A percentile compares a stretch with the other conserved stretches of the same genome.
These are phyloP conservation scores for Cladosporium sphaerospermum DNA, from an alignment of 2,329 filamentous ascomycete species.

Conservation along the genomic window DNA sequence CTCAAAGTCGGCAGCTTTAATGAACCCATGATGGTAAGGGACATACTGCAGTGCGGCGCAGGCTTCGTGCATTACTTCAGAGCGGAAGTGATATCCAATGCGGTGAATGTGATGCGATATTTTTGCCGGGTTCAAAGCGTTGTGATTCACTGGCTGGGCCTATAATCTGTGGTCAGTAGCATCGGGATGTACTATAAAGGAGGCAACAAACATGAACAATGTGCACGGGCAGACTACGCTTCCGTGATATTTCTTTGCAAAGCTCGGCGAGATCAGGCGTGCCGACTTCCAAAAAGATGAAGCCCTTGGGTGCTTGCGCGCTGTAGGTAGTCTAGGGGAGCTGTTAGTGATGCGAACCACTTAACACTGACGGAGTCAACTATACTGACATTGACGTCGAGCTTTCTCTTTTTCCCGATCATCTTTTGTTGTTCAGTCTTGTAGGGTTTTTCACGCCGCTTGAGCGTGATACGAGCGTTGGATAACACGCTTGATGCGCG, in stretches of 20 bases:
- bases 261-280: conserved; percentile 53
- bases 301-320: conserved; percentile 51
- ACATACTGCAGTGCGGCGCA: conserved; percentile 47
- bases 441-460: conserved; percentile 41
- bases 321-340: conserved; percentile 47
- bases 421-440: conserved; percentile 55
- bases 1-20: conserved; percentile 23
- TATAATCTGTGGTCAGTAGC: neutral
- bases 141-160: conserved; percentile 19
- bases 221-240: conserved; percentile 48
- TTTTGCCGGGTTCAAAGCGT: conserved; percentile 20
- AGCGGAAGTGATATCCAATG: conserved; percentile 58
- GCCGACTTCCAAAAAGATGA: conserved; percentile 55
- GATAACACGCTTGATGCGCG: conserved; percentile 10
- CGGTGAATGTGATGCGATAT: conserved; percentile 56
- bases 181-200: no score
- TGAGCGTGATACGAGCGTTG: conserved; percentile 21
- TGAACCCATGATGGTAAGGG: conserved; percentile 18
- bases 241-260: conserved; percentile 55
- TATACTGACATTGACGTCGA: conserved; percentile 43
- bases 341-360: conserved; percentile 21
- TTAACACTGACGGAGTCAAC: conserved; percentile 1
- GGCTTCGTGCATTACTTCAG: conserved; percentile 51
- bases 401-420: conserved; percentile 55
- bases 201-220: conserved; percentile 53